Evolutionary conservation across 495 filamentous ascomycete species (phyloP).

Genomic region (Xylaria curta): DNA sequence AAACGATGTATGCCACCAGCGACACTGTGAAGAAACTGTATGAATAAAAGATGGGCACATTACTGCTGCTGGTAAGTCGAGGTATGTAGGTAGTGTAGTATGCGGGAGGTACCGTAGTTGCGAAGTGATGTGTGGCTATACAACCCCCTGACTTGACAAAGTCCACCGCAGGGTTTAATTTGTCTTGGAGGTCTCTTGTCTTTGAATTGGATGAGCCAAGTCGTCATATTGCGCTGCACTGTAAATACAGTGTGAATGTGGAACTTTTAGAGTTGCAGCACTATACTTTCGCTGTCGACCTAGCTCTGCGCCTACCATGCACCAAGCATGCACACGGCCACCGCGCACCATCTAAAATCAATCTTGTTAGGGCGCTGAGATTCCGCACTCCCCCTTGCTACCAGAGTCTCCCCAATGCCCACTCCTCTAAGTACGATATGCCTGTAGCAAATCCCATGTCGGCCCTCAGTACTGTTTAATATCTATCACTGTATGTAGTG

Average conservation of each 20-base stretch:
- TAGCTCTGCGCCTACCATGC: neutral
- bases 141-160: constrained; percentile 24
- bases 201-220: neutral
- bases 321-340: neutral
- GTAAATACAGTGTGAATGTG: constrained; percentile 12
- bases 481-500: neutral
- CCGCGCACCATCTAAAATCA: constrained; percentile 10
- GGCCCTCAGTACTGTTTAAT: neutral
- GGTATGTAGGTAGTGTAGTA: neutral
- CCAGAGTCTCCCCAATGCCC: neutral
- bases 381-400: constrained; percentile 22
- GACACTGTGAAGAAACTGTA: constrained; percentile 9
- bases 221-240: constrained; percentile 7
- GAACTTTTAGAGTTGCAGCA: neutral
- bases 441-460: neutral
- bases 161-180: constrained; percentile 32
- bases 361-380: constrained; percentile 9
- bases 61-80: constrained; percentile 7
- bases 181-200: constrained; percentile 22
- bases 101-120: constrained; percentile 3
- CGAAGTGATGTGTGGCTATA: constrained; percentile 16
- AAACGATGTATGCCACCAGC: neutral
- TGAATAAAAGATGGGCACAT: constrained; percentile 1
- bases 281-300: neutral
- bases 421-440: neutral